A percentile compares a stretch with the other conserved stretches of the same genome.
phyloP scores from a whole-genome alignment of 495 filamentous ascomycete genomes.

The Extremus antarcticus region DNA sequence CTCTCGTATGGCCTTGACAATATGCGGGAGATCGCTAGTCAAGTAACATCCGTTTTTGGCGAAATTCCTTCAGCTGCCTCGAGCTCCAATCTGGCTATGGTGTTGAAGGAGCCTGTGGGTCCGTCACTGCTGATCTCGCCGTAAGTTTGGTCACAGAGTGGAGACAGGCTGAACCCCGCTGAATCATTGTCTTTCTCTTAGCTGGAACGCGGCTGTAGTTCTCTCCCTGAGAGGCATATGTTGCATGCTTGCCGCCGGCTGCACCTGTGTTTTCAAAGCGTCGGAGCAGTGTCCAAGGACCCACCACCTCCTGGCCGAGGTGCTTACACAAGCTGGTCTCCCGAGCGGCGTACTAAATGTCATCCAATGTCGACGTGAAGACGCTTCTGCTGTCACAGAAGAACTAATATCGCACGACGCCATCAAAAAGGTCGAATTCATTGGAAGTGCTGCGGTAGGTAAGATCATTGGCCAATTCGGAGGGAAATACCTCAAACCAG shows the following conservation, averaged over 20 bases:
- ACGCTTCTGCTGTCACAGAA: slow-evolving; percentile 22
- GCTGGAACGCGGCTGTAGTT: neutral
- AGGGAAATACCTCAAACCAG: slow-evolving; percentile 27
- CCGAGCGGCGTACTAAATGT: slow-evolving; percentile 17
- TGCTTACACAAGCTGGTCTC: slow-evolving; percentile 24
- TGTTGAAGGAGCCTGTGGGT: too few species aligned
- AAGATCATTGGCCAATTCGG: slow-evolving; percentile 24
- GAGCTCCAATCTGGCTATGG: too few species aligned
- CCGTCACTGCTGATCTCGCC: too few species aligned
- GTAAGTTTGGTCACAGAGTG: too few species aligned
- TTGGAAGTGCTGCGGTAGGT: slow-evolving; percentile 25
- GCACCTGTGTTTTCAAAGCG: slow-evolving; percentile 29
- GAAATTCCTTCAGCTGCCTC: too few species aligned
- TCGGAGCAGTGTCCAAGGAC: slow-evolving; percentile 21
- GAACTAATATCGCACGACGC: slow-evolving; percentile 21
- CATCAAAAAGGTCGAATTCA: slow-evolving; percentile 30
- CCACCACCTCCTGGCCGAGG: slow-evolving; percentile 22
- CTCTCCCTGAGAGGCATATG: slow-evolving; percentile 10
- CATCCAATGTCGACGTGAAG: neutral
- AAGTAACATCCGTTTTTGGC: too few species aligned
- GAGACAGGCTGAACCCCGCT: too few species aligned
- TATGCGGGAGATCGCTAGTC: too few species aligned
- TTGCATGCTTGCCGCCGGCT: slow-evolving; percentile 28
- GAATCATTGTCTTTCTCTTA: too few species aligned
- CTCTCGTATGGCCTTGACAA: too few species aligned